A percentile compares a stretch with the other conserved stretches of the same genome.
Evolutionary conservation across 148 eudicot species (phyloP).

Genomic region (Nepenthes mirabilis): DNA sequence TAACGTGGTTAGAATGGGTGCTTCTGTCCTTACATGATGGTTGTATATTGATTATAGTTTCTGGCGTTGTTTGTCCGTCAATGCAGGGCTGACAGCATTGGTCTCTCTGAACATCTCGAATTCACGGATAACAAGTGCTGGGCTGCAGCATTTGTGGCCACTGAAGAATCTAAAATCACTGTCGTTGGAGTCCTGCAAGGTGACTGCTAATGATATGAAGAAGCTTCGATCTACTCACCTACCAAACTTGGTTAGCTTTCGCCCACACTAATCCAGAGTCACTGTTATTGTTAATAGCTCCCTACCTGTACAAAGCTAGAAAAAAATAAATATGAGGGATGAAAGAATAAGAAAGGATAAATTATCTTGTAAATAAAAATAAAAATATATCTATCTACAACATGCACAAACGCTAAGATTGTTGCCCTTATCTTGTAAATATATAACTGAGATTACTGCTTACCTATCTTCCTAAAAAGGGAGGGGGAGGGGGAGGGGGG

Average conservation of each 20-base stretch:
- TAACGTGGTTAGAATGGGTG: too few species aligned
- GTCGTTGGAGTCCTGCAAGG: constrained; percentile 78
- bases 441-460: too few species aligned
- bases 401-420: too few species aligned
- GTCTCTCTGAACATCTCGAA: constrained; percentile 69
- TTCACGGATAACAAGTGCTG: constrained; percentile 57
- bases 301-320: too few species aligned
- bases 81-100: constrained; percentile 55
- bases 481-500: too few species aligned
- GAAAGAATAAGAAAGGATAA: background rate
- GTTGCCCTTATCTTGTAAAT: too few species aligned
- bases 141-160: constrained; percentile 50
- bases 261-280: constrained; percentile 41
- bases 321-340: background rate
- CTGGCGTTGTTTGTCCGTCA: background rate
- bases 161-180: constrained; percentile 67
- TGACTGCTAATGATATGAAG: constrained; percentile 62
- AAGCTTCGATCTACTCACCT: constrained; percentile 57
- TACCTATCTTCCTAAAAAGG: too few species aligned
- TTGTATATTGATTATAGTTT: too few species aligned
- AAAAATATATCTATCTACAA: too few species aligned
- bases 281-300: background rate
- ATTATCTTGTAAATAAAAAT: too few species aligned
- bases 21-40: too few species aligned
- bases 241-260: constrained; percentile 52